Evolutionary conservation across 2,329 filamentous ascomycete genomes (phyloP).

Genomic region (Thielaviopsis punctulata): DNA sequence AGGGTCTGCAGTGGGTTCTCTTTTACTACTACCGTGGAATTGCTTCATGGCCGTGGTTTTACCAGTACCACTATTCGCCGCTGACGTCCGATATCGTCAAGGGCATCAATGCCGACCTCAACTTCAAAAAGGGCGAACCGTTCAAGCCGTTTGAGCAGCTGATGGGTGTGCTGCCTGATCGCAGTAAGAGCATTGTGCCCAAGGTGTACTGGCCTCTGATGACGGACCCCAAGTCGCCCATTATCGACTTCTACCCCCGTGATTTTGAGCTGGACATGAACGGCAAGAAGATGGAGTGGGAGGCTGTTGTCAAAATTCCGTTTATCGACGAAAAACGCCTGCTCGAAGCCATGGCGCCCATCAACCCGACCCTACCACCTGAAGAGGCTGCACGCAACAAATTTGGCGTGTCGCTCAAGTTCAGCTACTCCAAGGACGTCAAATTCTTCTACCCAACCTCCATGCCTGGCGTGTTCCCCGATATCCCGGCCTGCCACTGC

Average conservation of each 20-base stretch:
- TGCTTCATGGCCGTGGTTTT: conserved; percentile 98
- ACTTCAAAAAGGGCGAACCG: conserved; percentile 86
- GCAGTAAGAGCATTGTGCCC: conserved; percentile 93
- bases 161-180: conserved; percentile 94
- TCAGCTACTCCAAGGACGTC: conserved; percentile 62
- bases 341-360: conserved; percentile 69
- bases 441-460: conserved; percentile 80
- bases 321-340: conserved; percentile 91
- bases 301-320: conserved; percentile 95
- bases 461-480: conserved; percentile 75
- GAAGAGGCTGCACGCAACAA: conserved; percentile 72
- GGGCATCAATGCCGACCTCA: conserved; percentile 69
- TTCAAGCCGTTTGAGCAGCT: conserved; percentile 92
- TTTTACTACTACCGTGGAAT: conserved; percentile 97
- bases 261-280: conserved; percentile 99
- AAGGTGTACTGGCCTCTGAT: conserved; percentile 76
- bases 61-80: conserved; percentile 88
- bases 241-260: conserved; percentile 93
- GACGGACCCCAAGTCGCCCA: conserved; percentile 78
- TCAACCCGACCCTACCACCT: conserved; percentile 57
- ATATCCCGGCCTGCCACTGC: conserved; percentile 72
- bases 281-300: conserved; percentile 99
- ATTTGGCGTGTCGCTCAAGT: conserved; percentile 85
- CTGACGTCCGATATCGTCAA: conserved; percentile 93
- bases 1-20: conserved; percentile 93